Evolutionary conservation across 371 early-diverging fungal species (phyloP).

Genomic region (Zychaea mexicana): DNA sequence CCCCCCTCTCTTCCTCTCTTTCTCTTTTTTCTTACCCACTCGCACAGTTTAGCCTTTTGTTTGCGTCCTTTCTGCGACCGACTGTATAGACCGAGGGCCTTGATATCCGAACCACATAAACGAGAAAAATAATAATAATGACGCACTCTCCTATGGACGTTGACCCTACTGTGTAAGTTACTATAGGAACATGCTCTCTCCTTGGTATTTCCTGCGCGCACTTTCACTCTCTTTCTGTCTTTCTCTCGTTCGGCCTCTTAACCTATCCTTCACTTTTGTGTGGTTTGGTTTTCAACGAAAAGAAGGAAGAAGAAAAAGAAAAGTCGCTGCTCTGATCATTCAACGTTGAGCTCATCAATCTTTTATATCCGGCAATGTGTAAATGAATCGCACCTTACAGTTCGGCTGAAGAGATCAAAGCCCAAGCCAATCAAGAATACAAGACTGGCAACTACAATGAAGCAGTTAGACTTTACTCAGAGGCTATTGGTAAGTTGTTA

Average conservation of each 20-base stretch:
- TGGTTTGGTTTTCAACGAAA: neutral
- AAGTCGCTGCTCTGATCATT: no score
- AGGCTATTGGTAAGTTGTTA: conserved; percentile 57
- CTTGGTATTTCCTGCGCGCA: no score
- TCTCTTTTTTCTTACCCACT: neutral
- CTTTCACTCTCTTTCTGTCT: no score
- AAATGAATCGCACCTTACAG: no score
- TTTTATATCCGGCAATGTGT: no score
- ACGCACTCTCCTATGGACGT: conserved; percentile 27
- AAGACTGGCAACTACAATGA: conserved; percentile 61
- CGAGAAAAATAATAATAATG: no score
- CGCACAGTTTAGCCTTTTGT: no score
- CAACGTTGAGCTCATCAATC: no score
- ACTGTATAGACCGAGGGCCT: neutral
- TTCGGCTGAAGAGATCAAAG: conserved; percentile 62
- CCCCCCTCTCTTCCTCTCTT: conserved; percentile 6
- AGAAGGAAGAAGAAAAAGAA: neutral
- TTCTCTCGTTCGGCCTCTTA: no score
- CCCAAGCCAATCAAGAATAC: conserved; percentile 59
- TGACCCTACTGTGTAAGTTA: conserved; percentile 24
- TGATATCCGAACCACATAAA: neutral
- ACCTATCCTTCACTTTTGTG: no score
- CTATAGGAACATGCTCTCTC: no score
- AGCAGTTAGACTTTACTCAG: conserved; percentile 59
- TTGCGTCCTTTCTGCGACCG: neutral